Percentiles rank a stretch among this genome's conserved stretches.
phyloP scores from a whole-genome alignment of 148 eudicot species.

The Vaccinium darrowii region DNA sequence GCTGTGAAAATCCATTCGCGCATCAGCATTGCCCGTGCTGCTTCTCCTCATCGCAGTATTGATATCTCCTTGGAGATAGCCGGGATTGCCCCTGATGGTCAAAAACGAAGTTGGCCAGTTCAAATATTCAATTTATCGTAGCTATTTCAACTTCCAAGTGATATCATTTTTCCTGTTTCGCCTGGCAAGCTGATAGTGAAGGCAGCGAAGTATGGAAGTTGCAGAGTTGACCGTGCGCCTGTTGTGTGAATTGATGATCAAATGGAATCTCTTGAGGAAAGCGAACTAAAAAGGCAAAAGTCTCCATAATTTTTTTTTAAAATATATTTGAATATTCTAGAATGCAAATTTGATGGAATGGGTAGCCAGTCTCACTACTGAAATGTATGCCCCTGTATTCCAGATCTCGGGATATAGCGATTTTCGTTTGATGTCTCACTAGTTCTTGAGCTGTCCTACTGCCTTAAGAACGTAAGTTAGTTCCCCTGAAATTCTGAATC shows the following conservation, averaged over 20 bases:
- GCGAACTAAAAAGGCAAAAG: background rate
- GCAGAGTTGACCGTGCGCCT: background rate
- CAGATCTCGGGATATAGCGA: background rate
- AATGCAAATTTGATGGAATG: background rate
- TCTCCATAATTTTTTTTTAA: background rate
- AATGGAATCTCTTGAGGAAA: background rate
- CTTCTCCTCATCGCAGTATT: slow-evolving; percentile 77
- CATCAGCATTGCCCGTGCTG: slow-evolving; percentile 85
- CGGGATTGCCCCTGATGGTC: slow-evolving; percentile 54
- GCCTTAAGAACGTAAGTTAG: background rate
- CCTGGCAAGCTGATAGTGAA: background rate
- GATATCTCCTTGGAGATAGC: slow-evolving; percentile 83
- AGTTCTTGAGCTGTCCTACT: background rate
- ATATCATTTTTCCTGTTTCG: background rate
- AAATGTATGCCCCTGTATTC: background rate
- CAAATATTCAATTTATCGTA: slow-evolving; percentile 64
- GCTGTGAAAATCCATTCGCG: slow-evolving; percentile 60
- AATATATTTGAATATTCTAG: background rate
- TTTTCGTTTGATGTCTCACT: background rate
- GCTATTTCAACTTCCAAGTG: background rate
- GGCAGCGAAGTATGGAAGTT: background rate
- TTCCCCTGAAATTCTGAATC: background rate
- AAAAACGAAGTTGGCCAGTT: slow-evolving; percentile 63
- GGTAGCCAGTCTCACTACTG: background rate
- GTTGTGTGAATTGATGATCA: background rate